These are phyloP conservation scores for Nemania sp. DNA, from an alignment of 2,329 filamentous ascomycete genomes.

Conservation along the genomic window DNA sequence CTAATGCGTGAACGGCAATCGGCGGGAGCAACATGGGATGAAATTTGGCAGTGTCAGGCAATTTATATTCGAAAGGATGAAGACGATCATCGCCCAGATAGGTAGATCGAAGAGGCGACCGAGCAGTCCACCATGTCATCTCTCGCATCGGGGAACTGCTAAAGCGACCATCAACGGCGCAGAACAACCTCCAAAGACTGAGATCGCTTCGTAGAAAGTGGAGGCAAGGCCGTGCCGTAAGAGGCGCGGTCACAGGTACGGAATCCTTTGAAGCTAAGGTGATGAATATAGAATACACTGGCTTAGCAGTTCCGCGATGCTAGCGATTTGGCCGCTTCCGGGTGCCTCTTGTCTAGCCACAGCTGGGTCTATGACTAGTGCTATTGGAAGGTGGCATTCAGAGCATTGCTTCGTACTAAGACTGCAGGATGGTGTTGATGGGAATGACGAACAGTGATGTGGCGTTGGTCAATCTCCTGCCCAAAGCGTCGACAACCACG, in stretches of 20 bases:
- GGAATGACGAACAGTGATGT: slow-evolving; percentile 8
- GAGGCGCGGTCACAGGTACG: slow-evolving; percentile 3
- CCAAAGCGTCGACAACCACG: slow-evolving; percentile 10
- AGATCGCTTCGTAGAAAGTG: slow-evolving; percentile 6
- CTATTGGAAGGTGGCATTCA: slow-evolving; percentile 6
- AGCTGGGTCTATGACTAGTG: not conserved
- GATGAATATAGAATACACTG: not conserved
- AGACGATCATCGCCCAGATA: slow-evolving; percentile 7
- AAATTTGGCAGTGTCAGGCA: slow-evolving; percentile 5
- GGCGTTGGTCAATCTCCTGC: slow-evolving; percentile 17
- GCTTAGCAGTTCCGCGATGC: not conserved
- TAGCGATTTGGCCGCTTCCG: not conserved
- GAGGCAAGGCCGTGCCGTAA: not conserved
- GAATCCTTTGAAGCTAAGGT: not conserved
- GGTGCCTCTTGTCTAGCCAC: not conserved
- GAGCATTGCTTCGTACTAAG: not conserved
- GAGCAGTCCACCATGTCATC: slow-evolving; percentile 1
- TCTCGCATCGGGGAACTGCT: too few relatives aligned
- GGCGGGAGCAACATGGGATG: slow-evolving; percentile 5
- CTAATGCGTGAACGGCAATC: not conserved
- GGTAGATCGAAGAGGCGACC: not conserved
- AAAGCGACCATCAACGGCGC: too few relatives aligned
- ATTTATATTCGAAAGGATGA: slow-evolving; percentile 13
- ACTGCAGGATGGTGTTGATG: slow-evolving; percentile 3
- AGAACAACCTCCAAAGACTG: too few relatives aligned